Percentiles rank a stretch among this genome's conserved stretches.
These are phyloP conservation scores for Phoma sp. DNA, from an alignment of 2,329 filamentous ascomycete species.

Conservation along the genomic window DNA sequence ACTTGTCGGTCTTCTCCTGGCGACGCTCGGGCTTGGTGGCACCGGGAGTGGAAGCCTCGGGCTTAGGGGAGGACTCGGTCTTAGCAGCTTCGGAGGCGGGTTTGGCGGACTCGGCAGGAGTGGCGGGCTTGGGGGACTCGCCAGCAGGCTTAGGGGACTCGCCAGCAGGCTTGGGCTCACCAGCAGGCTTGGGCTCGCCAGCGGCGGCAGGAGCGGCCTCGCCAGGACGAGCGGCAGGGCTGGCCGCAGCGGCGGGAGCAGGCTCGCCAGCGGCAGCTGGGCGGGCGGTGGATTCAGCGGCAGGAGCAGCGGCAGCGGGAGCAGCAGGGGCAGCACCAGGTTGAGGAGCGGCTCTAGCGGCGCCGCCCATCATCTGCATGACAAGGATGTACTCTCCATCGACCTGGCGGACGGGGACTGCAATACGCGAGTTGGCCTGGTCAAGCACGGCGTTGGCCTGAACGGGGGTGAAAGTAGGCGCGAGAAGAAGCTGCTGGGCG, in stretches of 20 bases:
- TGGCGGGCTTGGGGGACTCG: neutral
- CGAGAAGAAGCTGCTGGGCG: conserved; percentile 43
- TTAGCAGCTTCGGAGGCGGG: conserved; percentile 15
- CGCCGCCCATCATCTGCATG: conserved; percentile 37
- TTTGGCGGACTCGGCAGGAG: neutral
- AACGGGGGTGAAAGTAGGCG: conserved; percentile 47
- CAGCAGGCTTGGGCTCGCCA: conserved; percentile 1
- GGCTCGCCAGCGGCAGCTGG: neutral
- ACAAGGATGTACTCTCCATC: conserved; percentile 49
- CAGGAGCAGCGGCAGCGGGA: conserved; percentile 5
- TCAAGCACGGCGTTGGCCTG: conserved; percentile 46
- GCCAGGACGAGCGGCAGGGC: neutral
- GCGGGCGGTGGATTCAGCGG: conserved; percentile 3
- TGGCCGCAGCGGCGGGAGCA: conserved; percentile 8
- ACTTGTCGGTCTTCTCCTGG: conserved; percentile 30
- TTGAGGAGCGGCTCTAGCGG: conserved; percentile 13
- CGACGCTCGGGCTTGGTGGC: conserved; percentile 29
- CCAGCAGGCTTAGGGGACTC: conserved; percentile 1
- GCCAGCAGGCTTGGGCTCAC: conserved; percentile 5
- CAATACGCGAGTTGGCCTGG: conserved; percentile 46
- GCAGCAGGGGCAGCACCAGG: conserved; percentile 16
- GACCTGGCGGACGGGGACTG: conserved; percentile 44
- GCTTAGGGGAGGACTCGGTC: conserved; percentile 15
- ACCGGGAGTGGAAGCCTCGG: too few relatives aligned
- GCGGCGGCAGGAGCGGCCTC: conserved; percentile 9